Conservation (phyloP, 2,329 filamentous ascomycete species). For the Thielaviopsis populi region DNA sequence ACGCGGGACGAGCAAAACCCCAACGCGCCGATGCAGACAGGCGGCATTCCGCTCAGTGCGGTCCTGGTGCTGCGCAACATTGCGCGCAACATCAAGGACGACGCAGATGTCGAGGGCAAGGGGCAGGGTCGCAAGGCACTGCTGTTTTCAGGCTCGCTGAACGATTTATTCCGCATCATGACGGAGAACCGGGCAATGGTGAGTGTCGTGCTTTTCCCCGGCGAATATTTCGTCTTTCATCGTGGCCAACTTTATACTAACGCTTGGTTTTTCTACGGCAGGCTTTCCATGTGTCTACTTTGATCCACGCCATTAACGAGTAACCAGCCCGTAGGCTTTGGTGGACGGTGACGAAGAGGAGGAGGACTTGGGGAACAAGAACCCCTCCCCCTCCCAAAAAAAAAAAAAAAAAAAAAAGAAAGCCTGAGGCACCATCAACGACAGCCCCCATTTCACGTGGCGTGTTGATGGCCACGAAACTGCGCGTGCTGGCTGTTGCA, state of each 20-base stretch:
- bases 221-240: slow-evolving; percentile 10
- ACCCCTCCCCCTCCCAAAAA: too few species aligned
- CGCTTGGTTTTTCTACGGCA: slow-evolving; percentile 17
- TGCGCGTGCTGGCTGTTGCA: neutral
- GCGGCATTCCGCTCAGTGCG: slow-evolving; percentile 64
- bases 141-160: slow-evolving; percentile 50
- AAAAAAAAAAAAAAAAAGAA: too few species aligned
- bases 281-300: slow-evolving; percentile 29
- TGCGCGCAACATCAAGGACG: slow-evolving; percentile 43
- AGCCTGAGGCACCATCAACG: neutral
- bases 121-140: slow-evolving; percentile 38
- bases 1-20: slow-evolving; percentile 43
- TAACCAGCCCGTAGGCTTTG: slow-evolving; percentile 9
- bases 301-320: slow-evolving; percentile 27
- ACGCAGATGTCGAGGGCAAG: slow-evolving; percentile 37
- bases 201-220: slow-evolving; percentile 24
- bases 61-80: slow-evolving; percentile 67
- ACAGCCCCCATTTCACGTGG: neutral
- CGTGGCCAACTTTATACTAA: slow-evolving; percentile 8
- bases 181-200: slow-evolving; percentile 51
- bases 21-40: slow-evolving; percentile 46
- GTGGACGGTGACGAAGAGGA: neutral
- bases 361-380: neutral
- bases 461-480: neutral
- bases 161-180: slow-evolving; percentile 52